phyloP scores from a whole-genome alignment of 208 protist genomes.

The Hexamita inflata region DNA sequence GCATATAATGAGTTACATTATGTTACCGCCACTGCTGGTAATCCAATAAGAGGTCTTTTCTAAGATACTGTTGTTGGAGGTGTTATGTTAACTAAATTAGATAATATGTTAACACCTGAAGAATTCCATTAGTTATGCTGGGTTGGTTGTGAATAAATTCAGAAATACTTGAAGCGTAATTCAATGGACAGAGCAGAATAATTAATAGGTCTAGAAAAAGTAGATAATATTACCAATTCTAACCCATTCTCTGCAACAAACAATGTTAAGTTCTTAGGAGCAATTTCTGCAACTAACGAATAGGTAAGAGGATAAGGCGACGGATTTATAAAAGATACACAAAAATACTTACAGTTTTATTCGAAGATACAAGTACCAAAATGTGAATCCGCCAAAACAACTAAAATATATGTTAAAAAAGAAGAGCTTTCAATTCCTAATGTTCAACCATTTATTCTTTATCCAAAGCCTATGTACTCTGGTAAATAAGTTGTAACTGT shows the following conservation, averaged over 20 bases:
- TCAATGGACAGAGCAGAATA: neutral
- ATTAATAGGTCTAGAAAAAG: neutral
- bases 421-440: conserved; percentile 35
- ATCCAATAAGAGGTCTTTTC: conserved; percentile 95
- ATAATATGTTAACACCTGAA: conserved; percentile 76
- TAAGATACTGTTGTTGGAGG: conserved; percentile 95
- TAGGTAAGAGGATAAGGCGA: neutral
- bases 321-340: neutral
- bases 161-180: neutral
- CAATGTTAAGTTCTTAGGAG: neutral
- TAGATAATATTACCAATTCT: neutral
- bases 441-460: conserved; percentile 69
- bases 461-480: conserved; percentile 57
- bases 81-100: conserved; percentile 76
- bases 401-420: neutral
- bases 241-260: neutral
- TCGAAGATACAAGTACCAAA: neutral
- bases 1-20: conserved; percentile 85
- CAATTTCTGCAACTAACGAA: neutral
- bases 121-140: conserved; percentile 77
- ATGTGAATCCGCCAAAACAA: neutral
- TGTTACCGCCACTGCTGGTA: conserved; percentile 62
- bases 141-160: conserved; percentile 42
- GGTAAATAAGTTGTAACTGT: conserved; percentile 51
- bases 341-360: neutral